These are phyloP conservation scores for Gardenia jasminoides DNA, from an alignment of 257 asterid species.

Conservation along the genomic window DNA sequence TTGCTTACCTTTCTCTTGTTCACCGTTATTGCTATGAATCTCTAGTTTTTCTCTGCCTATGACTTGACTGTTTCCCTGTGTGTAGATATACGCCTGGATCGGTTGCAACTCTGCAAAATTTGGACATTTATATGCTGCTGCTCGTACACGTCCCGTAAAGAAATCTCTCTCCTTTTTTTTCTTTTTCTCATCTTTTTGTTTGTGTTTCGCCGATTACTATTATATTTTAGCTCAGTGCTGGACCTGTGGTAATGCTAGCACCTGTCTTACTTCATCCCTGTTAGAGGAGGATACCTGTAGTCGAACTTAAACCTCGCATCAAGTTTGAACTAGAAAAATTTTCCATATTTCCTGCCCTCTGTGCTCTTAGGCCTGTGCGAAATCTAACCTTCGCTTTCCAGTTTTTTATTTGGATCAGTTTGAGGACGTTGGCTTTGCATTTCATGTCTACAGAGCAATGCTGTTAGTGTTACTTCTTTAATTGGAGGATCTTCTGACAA, in stretches of 20 bases:
- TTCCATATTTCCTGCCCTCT: too few relatives aligned
- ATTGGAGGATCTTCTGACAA: slow-evolving; percentile 87
- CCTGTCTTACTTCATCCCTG: too few relatives aligned
- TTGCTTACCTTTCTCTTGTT: too few relatives aligned
- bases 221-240: neutral
- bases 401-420: too few relatives aligned
- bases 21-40: neutral
- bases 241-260: too few relatives aligned
- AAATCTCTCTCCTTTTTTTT: slow-evolving; percentile 13
- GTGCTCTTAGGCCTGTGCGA: too few relatives aligned
- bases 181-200: neutral
- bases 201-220: neutral
- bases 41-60: too few relatives aligned
- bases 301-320: too few relatives aligned
- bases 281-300: too few relatives aligned
- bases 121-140: slow-evolving; percentile 90
- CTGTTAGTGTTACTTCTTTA: slow-evolving; percentile 61
- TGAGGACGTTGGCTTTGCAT: neutral
- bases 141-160: slow-evolving; percentile 76
- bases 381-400: too few relatives aligned
- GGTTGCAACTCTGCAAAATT: slow-evolving; percentile 84
- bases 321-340: too few relatives aligned
- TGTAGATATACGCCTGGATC: slow-evolving; percentile 86
- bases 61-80: too few relatives aligned
- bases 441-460: slow-evolving; percentile 50